A percentile compares a stretch with the other conserved stretches of the same genome.
Evolutionary conservation across 2,329 filamentous ascomycete species (phyloP).

Genomic region (Ophiostoma quercus): DNA sequence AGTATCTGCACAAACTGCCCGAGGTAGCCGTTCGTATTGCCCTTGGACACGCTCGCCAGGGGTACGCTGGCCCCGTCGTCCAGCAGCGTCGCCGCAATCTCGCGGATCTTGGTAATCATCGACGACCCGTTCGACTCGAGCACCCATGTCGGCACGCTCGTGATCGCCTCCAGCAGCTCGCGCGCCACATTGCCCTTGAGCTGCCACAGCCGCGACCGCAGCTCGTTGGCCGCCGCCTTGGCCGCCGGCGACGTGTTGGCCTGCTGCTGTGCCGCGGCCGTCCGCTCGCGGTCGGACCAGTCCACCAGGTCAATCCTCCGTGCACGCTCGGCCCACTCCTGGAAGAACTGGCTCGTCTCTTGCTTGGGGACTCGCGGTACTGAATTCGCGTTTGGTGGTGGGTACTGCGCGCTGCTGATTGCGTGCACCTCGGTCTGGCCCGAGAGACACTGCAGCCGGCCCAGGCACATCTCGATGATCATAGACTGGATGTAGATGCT

Average conservation of each 20-base stretch:
- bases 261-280: background rate
- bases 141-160: conserved; percentile 23
- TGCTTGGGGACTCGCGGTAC: background rate
- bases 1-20: conserved; percentile 23
- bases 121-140: conserved; percentile 29
- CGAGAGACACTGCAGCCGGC: conserved; percentile 12
- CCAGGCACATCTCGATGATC: conserved; percentile 28
- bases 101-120: conserved; percentile 29
- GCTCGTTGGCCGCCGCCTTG: conserved; percentile 24
- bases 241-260: background rate
- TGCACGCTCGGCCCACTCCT: conserved; percentile 8
- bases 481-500: conserved; percentile 29
- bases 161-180: conserved; percentile 19
- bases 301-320: conserved; percentile 6
- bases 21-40: conserved; percentile 20
- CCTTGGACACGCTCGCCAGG: conserved; percentile 1
- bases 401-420: background rate
- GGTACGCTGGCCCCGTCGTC: conserved; percentile 21
- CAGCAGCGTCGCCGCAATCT: conserved; percentile 30
- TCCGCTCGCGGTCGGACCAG: conserved; percentile 6
- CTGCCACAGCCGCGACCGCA: conserved; percentile 13
- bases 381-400: background rate
- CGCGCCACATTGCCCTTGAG: conserved; percentile 17
- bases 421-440: background rate
- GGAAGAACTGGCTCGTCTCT: background rate